Evolutionary conservation across 495 filamentous ascomycete genomes (phyloP), one percentile per base, ranked within the genome.

Genomic region (Friedmanniomyces endolithicus): DNA sequence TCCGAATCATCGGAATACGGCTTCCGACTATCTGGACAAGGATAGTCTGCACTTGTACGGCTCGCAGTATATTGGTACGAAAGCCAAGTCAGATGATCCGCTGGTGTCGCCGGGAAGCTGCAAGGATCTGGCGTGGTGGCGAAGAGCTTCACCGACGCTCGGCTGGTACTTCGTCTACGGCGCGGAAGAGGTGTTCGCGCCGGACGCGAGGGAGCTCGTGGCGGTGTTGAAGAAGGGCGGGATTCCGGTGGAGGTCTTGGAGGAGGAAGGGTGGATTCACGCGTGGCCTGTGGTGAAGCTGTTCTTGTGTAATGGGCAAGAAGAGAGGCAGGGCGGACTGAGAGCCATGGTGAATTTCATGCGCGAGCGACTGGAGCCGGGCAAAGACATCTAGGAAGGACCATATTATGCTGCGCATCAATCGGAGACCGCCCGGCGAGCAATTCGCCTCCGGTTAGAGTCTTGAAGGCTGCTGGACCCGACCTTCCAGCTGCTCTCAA

Each of bases 241-340:
- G 45, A 67, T 75, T 41, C 60, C 66, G 23, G 74, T 84, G 11
- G 62, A 63, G 27, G 72, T 70, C 49, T 59, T 70, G 50, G 71
- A 74, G 63, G 79, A 84, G 58, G 66, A 70, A 34, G 82, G 77
- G 4, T 81, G 75, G 20, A 80, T 88, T 52, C 86, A 90, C 70
- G 84, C 83, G 11, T 89, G 86, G 86, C 86, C 85, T 14, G 80
- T 90, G 24, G 85, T 80, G 16, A 75, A 74, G 31, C 63, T 88
- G 41, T 89, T 87, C 63, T 67, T 88, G 17, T 78, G 78, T 48
- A 71, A 72, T 41, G 75, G 72, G 22, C 63, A 67, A 41, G 69
- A 72, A n/a, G 71, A 77, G 65, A 69, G 85, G 56, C 67, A 75
- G 56, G 72, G 73, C 41, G 84, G 82, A 11, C 61, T 89, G 57